Evolutionary conservation across 345 rosid species (phyloP).

Genomic region (Murraya paniculata): DNA sequence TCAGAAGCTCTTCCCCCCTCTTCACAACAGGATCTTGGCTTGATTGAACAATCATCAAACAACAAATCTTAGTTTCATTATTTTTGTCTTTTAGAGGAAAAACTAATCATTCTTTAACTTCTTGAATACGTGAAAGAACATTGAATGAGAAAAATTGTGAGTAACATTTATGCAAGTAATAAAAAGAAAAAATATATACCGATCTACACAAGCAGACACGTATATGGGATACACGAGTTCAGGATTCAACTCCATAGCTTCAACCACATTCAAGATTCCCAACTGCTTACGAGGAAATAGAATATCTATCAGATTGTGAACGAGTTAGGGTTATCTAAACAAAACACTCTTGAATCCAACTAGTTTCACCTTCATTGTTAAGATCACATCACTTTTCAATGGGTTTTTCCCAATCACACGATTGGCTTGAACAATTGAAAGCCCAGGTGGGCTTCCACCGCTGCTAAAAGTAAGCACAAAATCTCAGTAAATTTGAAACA

Average conservation of each 20-base stretch:
- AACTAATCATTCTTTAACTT: conserved; percentile 1
- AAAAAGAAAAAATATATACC: conserved; percentile 36
- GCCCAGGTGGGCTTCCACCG: conserved; percentile 83
- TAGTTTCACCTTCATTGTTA: conserved; percentile 64
- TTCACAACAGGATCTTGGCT: conserved; percentile 84
- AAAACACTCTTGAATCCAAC: conserved; percentile 14
- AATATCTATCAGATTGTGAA: not conserved
- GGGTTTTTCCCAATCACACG: conserved; percentile 68
- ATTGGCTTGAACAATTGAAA: conserved; percentile 73
- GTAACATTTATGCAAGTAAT: conserved; percentile 1
- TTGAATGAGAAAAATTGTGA: conserved; percentile 2
- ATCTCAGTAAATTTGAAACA: conserved; percentile 22
- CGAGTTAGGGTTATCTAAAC: not conserved
- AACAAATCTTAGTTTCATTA: conserved; percentile 15
- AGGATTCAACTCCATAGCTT: conserved; percentile 65
- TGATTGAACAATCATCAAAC: conserved; percentile 35
- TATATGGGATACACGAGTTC: conserved; percentile 81
- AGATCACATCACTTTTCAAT: conserved; percentile 64
- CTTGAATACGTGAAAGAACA: conserved; percentile 10
- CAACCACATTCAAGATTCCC: conserved; percentile 86
- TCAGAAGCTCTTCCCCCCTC: conserved; percentile 87
- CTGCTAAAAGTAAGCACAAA: conserved; percentile 41
- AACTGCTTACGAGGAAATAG: conserved; percentile 44
- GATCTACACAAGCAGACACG: conserved; percentile 70
- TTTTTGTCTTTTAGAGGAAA: not conserved